Evolutionary conservation across 768 basidiomycete genomes (phyloP).

Genomic region (Tulasnella sp.): DNA sequence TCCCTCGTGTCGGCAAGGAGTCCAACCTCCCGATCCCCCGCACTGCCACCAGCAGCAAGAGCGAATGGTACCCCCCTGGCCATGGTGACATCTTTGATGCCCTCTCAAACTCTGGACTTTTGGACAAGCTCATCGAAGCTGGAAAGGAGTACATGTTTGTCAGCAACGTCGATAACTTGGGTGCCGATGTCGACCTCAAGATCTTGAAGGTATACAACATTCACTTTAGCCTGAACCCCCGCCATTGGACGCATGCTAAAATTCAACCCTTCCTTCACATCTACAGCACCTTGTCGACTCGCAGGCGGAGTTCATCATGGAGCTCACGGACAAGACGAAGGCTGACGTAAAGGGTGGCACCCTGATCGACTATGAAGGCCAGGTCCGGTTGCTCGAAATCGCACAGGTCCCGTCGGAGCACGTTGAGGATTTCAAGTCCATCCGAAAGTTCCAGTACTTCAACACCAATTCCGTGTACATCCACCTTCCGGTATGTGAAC

Average conservation of each 20-base stretch:
- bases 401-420: slow-evolving; percentile 91
- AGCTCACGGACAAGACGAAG: slow-evolving; percentile 96
- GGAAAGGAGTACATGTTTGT: slow-evolving; percentile 97
- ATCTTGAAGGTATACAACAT: slow-evolving; percentile 46
- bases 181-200: slow-evolving; percentile 76
- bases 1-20: slow-evolving; percentile 87
- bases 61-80: slow-evolving; percentile 92
- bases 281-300: slow-evolving; percentile 68
- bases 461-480: slow-evolving; percentile 80
- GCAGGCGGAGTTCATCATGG: slow-evolving; percentile 81
- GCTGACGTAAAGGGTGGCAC: slow-evolving; percentile 85
- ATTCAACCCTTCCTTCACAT: slow-evolving; percentile 19
- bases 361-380: slow-evolving; percentile 83
- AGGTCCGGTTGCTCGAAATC: slow-evolving; percentile 80
- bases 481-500: slow-evolving; percentile 34
- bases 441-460: slow-evolving; percentile 89
- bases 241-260: not conserved
- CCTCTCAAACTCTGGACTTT: slow-evolving; percentile 75
- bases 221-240: not conserved
- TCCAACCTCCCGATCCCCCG: slow-evolving; percentile 75
- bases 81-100: slow-evolving; percentile 96
- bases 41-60: slow-evolving; percentile 71
- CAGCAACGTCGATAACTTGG: slow-evolving; percentile 94
- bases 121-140: slow-evolving; percentile 78
- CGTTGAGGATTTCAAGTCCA: slow-evolving; percentile 87